A percentile compares a stretch with the other conserved stretches of the same genome.
phyloP scores from a whole-genome alignment of 2,329 filamentous ascomycete species.

The Aspergillus tamarii region DNA sequence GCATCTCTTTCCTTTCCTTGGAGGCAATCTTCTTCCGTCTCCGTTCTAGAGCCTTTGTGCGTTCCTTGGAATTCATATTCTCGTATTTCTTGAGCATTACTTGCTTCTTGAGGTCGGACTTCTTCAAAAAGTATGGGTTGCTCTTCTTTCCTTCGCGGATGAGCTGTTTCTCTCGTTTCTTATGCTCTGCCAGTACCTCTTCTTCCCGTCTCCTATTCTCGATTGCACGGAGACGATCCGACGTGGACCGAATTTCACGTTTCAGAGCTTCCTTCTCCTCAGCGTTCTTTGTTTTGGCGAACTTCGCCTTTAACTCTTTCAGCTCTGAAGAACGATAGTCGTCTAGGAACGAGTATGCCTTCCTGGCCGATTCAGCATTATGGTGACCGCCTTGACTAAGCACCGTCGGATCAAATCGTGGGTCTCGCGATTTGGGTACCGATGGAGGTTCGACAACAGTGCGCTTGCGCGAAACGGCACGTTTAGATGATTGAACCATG shows the following conservation, averaged over 20 bases:
- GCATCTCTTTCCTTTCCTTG: constrained; percentile 82
- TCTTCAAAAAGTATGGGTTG: constrained; percentile 89
- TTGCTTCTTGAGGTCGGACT: constrained; percentile 86
- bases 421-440: constrained; percentile 72
- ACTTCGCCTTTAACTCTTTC: constrained; percentile 67
- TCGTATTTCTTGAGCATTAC: constrained; percentile 78
- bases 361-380: constrained; percentile 57
- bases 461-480: constrained; percentile 78
- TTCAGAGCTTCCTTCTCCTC: constrained; percentile 71
- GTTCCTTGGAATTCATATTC: constrained; percentile 81
- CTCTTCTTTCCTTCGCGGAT: constrained; percentile 80
- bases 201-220: constrained; percentile 70
- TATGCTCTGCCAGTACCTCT: constrained; percentile 73
- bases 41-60: constrained; percentile 82
- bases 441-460: constrained; percentile 64
- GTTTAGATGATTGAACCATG: constrained; percentile 77
- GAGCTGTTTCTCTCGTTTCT: constrained; percentile 78
- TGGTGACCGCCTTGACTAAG: constrained; percentile 37
- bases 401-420: constrained; percentile 76
- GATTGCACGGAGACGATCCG: constrained; percentile 73
- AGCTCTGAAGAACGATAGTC: constrained; percentile 87
- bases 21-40: constrained; percentile 85
- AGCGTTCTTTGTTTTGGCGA: constrained; percentile 69
- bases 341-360: constrained; percentile 84
- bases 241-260: constrained; percentile 74